Evolutionary conservation across 257 asterid genomes (phyloP).

Genomic region (Misopates orontium): DNA sequence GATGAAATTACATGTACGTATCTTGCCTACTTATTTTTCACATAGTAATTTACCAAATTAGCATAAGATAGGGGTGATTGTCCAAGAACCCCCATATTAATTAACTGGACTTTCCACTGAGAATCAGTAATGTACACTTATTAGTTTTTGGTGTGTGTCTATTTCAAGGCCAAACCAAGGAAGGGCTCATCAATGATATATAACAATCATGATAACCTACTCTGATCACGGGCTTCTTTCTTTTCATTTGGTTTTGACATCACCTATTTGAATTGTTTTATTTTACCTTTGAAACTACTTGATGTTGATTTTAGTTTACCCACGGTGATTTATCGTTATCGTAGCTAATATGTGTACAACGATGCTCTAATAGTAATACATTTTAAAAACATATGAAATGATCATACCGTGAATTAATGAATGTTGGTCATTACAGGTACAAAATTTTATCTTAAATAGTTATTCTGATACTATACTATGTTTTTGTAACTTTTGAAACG

Average conservation of each 20-base stretch:
- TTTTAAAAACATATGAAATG: too few species aligned
- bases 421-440: too few species aligned
- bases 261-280: not conserved
- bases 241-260: conserved; percentile 11
- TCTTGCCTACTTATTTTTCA: too few species aligned
- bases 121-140: not conserved
- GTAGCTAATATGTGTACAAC: not conserved
- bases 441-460: too few species aligned
- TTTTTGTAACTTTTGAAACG: too few species aligned
- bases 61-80: too few species aligned
- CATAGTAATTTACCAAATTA: too few species aligned
- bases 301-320: conserved; percentile 8
- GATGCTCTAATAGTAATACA: too few species aligned
- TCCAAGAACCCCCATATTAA: too few species aligned
- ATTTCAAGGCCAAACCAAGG: conserved; percentile 24
- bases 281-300: not conserved
- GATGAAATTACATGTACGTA: too few species aligned
- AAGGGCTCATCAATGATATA: not conserved
- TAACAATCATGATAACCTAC: conserved; percentile 2
- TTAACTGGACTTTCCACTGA: conserved; percentile 15
- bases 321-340: not conserved
- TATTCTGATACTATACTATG: too few species aligned
- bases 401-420: too few species aligned
- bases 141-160: conserved; percentile 27
- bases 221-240: not conserved